phyloP scores from a whole-genome alignment of 2,329 filamentous ascomycete species.

The Chrysoporthe austroafricana region DNA sequence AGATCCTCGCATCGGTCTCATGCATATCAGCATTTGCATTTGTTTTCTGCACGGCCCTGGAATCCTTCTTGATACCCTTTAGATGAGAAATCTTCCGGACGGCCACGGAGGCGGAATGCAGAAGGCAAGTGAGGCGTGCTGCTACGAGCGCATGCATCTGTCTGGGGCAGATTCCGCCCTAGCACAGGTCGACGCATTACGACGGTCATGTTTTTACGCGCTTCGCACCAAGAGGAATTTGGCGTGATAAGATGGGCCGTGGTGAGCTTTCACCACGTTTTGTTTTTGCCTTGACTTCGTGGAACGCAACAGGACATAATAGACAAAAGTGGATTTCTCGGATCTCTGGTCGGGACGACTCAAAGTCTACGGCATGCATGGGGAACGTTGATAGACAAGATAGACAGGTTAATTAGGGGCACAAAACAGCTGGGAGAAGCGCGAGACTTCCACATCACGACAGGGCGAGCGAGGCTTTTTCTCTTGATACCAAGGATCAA shows the following conservation, averaged over 20 bases:
- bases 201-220: slow-evolving; percentile 47
- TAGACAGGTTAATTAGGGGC: slow-evolving; percentile 30
- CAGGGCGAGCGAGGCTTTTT: slow-evolving; percentile 28
- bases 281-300: slow-evolving; percentile 30
- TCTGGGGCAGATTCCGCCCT: slow-evolving; percentile 33
- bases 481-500: slow-evolving; percentile 26
- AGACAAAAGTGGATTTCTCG: slow-evolving; percentile 71
- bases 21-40: slow-evolving; percentile 43
- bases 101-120: slow-evolving; percentile 35
- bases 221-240: slow-evolving; percentile 42
- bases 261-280: slow-evolving; percentile 35
- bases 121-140: slow-evolving; percentile 37
- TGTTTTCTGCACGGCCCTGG: slow-evolving; percentile 40
- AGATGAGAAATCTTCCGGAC: slow-evolving; percentile 39
- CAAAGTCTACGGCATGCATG: slow-evolving; percentile 29
- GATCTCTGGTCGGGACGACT: slow-evolving; percentile 52
- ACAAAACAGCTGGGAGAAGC: slow-evolving; percentile 29
- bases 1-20: slow-evolving; percentile 40
- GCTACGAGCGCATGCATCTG: slow-evolving; percentile 36
- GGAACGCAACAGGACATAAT: slow-evolving; percentile 46
- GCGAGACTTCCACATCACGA: slow-evolving; percentile 27
- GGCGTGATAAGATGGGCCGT: slow-evolving; percentile 44
- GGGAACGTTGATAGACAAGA: slow-evolving; percentile 31
- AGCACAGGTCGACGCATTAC: slow-evolving; percentile 42
- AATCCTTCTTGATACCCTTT: slow-evolving; percentile 46